Percentiles rank a stretch among this genome's conserved stretches.
Evolutionary conservation across 495 filamentous ascomycete species (phyloP).

Genomic region (Usnea hakonensis): DNA sequence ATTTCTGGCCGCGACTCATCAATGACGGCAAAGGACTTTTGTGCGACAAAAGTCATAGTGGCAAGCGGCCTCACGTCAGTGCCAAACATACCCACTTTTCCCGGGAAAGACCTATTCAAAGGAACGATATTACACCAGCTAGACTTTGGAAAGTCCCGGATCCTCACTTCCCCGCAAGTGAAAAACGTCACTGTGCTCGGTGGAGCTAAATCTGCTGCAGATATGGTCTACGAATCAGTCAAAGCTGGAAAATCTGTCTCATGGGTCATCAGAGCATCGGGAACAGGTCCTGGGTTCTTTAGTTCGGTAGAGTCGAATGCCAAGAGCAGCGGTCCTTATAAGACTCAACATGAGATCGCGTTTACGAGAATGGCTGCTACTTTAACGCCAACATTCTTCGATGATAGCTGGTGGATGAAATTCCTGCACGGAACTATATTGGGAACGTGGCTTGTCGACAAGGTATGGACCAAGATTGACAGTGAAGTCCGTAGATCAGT

Average conservation of each 20-base stretch:
- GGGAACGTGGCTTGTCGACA: conserved; percentile 12
- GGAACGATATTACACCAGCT: conserved; percentile 36
- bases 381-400: conserved; percentile 14
- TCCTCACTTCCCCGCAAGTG: conserved; percentile 14
- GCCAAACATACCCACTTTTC: conserved; percentile 32
- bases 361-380: conserved; percentile 9
- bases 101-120: conserved; percentile 23
- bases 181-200: conserved; percentile 31
- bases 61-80: conserved; percentile 35
- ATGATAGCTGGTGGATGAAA: background rate
- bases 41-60: conserved; percentile 32
- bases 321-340: conserved; percentile 28
- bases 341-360: conserved; percentile 16
- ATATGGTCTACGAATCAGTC: conserved; percentile 34
- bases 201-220: conserved; percentile 38
- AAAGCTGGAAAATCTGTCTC: conserved; percentile 29
- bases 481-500: conserved; percentile 2
- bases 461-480: conserved; percentile 14
- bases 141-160: conserved; percentile 29
- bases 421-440: conserved; percentile 15
- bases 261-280: conserved; percentile 36
- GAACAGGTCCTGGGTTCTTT: conserved; percentile 27
- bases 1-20: background rate
- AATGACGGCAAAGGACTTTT: background rate
- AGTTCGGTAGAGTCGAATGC: conserved; percentile 19